Evolutionary conservation across 2,329 filamentous ascomycete genomes (phyloP), one percentile per base, ranked within the genome.

Genomic region (Myriosclerotinia duriaeana): DNA sequence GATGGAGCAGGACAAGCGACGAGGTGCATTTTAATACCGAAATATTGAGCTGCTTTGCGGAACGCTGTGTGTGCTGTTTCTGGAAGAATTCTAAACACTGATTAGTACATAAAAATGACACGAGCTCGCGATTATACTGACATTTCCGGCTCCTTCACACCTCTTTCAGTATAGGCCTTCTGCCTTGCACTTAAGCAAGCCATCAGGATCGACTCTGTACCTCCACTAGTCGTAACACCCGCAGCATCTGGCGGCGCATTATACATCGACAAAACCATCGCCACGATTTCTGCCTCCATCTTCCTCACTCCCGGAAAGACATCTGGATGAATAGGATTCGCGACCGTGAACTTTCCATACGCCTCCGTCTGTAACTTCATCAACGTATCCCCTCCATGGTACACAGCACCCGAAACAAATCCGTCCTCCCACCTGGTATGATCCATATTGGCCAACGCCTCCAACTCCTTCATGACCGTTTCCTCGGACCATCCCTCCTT

Each of bases 381-480:
- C 72, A 99, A 80, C 54, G 90, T 88, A 50, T 91, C 85, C 64
- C 95, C 95, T 71, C 95, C 95, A 76, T 98, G 94, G 77, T 99
- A 99, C 44, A 99, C 95, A 38, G 95, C 94, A 40, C 95, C 95
- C 53, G 91, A 96, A 65, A 99, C 95, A 71, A 87, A 89, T 11
- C 95, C 95, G 78, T 98, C 94, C 79, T 99, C 95, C 95, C 95
- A 99, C 71, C 90, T 86, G 2, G 93, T 97, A 79, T 98, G 95
- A 74, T 97, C 89, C 90, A 99, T 91, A 59, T 84, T 87, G 20
- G 89, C 88, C 71, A 99, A 82, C 71, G 87, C 86, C 68, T 89
- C 86, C 69, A 99, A 84, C 81, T 97, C 94, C 68, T 87, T 85
- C 72, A 88, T 86, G 53, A 99, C 85, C 69, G 88, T 87, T 22